These are phyloP conservation scores for Betula pendula DNA, from an alignment of 306 rosid genomes.

Conservation along the genomic window DNA sequence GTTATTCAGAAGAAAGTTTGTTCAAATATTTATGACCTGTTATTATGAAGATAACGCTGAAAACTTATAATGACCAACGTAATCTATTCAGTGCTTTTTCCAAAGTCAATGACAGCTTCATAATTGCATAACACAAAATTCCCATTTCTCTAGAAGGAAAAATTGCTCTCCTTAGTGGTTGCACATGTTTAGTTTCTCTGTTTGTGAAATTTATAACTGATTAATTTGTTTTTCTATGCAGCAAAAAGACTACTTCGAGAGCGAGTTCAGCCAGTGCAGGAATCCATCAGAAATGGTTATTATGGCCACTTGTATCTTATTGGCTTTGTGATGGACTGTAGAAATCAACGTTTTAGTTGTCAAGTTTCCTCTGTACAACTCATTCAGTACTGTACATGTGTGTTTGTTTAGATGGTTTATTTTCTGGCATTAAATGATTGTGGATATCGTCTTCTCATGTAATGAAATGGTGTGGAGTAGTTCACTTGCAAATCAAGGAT, in stretches of 20 bases:
- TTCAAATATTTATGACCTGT: too few species aligned
- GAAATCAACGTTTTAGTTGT: slow-evolving; percentile 19
- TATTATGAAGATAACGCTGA: too few species aligned
- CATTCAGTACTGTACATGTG: slow-evolving; percentile 35
- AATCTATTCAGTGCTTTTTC: background rate
- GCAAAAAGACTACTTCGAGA: slow-evolving; percentile 59
- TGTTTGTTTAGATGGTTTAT: too few species aligned
- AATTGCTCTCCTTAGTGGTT: background rate
- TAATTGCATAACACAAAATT: background rate
- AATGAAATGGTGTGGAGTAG: slow-evolving; percentile 22
- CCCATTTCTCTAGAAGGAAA: background rate
- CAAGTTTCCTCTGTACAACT: slow-evolving; percentile 28
- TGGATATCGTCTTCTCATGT: slow-evolving; percentile 26
- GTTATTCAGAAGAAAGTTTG: too few species aligned
- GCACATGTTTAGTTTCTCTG: background rate
- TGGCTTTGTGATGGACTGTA: slow-evolving; percentile 10
- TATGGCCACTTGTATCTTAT: slow-evolving; percentile 22
- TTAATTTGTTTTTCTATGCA: slow-evolving; percentile 17
- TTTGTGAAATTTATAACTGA: background rate
- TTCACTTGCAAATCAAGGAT: too few species aligned
- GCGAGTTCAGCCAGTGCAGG: slow-evolving; percentile 53
- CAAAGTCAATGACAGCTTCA: background rate
- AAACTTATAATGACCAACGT: too few species aligned
- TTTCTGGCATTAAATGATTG: slow-evolving; percentile 14
- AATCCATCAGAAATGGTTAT: slow-evolving; percentile 58